Evolutionary conservation across 768 basidiomycete genomes (phyloP), one percentile per base, ranked within the genome.

Genomic region (Gelatoporia subvermispora): DNA sequence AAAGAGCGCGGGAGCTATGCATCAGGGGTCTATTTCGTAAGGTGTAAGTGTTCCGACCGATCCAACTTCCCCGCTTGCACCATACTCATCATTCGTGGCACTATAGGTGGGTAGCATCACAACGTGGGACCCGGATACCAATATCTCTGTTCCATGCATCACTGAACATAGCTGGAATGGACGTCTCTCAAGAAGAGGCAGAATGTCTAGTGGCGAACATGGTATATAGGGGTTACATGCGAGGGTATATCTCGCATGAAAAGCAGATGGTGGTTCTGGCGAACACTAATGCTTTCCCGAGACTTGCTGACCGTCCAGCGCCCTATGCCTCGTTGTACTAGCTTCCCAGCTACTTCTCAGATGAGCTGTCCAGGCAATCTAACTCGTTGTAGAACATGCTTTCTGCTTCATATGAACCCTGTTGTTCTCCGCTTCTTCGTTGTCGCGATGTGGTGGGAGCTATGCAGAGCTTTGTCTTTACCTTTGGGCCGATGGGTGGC

Each of bases 221-320:
- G 89, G 88, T 98, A 38, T 93, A 86, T 71, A 90, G 85, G 69
- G 89, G 88, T 17, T 90, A 84, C 65, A 85, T 98, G 68, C 79
- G 88, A 43, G 96, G 96, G 8, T 99, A 98, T 67, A 93, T 99
- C 59, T 93, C 92, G 43, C 96, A 99, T 60, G 90, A 89, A 62
- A 89, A 88, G 66, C 88, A 90, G 70, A 91, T 87, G 80, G 91
- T 97, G 4, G 96, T 99, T 4, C 65, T 97, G 39, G 84, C 90
- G 1, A 78, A 79, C 53, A 76, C 73, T 20, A 88, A 85, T 59
- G 79, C 92, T 7, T 97, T 96, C 62, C 92, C 93, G 3, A 75
- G 75, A 51, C 65, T 90, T 15, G 78, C 73, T 22, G 86, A 88
- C 52, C 70, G 83, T 28, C 73, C 72, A 31, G 65, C 75, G 5